A percentile compares a stretch with the other conserved stretches of the same genome.
Evolutionary conservation across 345 rosid species (phyloP).

Genomic region (Pseudoturritis turrita): DNA sequence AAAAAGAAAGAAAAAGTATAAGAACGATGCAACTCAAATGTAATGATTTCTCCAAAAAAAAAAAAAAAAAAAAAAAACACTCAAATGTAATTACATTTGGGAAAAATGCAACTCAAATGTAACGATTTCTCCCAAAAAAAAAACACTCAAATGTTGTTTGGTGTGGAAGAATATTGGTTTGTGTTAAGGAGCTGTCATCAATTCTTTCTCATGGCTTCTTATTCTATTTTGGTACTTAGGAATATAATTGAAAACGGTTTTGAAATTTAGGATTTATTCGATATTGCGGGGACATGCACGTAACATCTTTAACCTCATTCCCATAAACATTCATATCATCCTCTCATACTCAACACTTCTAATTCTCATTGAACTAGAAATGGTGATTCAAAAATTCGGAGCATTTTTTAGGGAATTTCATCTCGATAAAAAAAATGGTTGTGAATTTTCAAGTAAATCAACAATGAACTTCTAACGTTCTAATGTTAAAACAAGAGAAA

Average conservation of each 20-base stretch:
- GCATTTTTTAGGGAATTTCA: too few species aligned
- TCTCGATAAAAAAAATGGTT: too few species aligned
- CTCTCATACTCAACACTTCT: neutral
- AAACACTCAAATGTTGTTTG: too few species aligned
- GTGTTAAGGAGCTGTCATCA: constrained; percentile 16
- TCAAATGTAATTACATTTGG: too few species aligned
- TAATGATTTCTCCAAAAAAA: too few species aligned
- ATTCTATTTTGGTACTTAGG: constrained; percentile 16
- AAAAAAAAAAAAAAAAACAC: too few species aligned
- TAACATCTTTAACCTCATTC: neutral
- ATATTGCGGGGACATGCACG: neutral
- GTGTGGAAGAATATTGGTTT: neutral
- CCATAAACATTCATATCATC: constrained; percentile 5
- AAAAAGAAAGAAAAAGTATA: neutral
- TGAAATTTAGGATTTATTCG: neutral
- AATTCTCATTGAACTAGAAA: neutral
- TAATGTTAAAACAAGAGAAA: too few species aligned
- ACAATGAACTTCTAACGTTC: too few species aligned
- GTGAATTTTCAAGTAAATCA: too few species aligned
- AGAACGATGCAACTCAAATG: neutral
- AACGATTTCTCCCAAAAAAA: too few species aligned
- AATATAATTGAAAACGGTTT: neutral
- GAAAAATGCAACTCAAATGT: too few species aligned
- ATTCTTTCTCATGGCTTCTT: neutral
- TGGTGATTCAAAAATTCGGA: neutral